Evolutionary conservation across 2,329 filamentous ascomycete genomes (phyloP).

Genomic region (Paecilomyces formosus): DNA sequence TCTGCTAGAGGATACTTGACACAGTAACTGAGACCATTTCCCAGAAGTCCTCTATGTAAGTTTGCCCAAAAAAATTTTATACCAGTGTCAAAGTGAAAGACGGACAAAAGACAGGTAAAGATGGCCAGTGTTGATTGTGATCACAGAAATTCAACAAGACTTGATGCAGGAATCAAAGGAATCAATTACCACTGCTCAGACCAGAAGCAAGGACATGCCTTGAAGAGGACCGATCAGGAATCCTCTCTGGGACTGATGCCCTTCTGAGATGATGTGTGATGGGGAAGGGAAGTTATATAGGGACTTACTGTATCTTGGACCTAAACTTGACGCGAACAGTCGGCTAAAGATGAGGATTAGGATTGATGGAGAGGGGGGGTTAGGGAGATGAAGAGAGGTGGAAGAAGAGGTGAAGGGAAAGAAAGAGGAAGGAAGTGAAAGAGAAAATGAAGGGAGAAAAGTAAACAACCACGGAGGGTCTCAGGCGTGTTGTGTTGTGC

Average conservation of each 20-base stretch:
- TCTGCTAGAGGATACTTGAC: background rate
- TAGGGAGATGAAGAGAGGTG: background rate
- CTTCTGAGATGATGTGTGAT: background rate
- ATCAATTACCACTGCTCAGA: background rate
- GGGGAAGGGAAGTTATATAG: background rate
- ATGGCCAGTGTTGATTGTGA: background rate
- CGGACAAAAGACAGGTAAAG: background rate
- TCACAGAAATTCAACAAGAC: background rate
- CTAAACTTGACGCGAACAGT: background rate
- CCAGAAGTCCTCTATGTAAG: too few relatives aligned
- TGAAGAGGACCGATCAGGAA: background rate
- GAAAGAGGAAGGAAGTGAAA: background rate
- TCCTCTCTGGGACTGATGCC: background rate
- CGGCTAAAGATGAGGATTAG: background rate
- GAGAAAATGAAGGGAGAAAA: background rate
- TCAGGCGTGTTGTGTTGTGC: background rate
- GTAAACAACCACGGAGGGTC: background rate
- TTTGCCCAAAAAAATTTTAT: background rate
- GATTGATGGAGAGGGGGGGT: too few relatives aligned
- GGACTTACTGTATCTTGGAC: background rate
- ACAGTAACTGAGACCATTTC: background rate
- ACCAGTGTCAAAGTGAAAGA: background rate
- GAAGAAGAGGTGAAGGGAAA: slow-evolving; percentile 1
- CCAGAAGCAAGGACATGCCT: background rate
- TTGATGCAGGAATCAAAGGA: background rate